phyloP scores from a whole-genome alignment of 768 basidiomycete species.

The Boletellus ananas region DNA sequence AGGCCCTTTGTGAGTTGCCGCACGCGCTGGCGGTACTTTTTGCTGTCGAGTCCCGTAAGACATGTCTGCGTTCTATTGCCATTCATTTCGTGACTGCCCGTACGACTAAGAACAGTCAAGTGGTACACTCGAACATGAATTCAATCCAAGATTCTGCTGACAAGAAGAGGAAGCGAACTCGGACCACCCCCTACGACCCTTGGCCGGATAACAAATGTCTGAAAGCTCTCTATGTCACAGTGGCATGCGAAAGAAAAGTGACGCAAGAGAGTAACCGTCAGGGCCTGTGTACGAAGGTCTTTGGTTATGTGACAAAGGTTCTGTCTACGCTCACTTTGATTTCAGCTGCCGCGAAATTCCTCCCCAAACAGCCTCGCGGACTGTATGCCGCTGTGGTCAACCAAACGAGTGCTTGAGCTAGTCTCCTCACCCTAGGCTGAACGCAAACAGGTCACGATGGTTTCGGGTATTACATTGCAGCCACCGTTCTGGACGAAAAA shows the following conservation, averaged over 20 bases:
- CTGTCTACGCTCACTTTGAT: slow-evolving; percentile 44
- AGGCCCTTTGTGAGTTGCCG: too few species aligned
- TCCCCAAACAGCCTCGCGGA: slow-evolving; percentile 59
- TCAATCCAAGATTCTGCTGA: slow-evolving; percentile 32
- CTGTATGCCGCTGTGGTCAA: slow-evolving; percentile 29
- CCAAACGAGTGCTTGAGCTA: not conserved
- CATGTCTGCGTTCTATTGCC: too few species aligned
- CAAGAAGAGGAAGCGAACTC: slow-evolving; percentile 55
- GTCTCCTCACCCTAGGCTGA: slow-evolving; percentile 51
- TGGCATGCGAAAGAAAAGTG: slow-evolving; percentile 53
- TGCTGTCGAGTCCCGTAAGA: too few species aligned
- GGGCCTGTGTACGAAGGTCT: slow-evolving; percentile 23
- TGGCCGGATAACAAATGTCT: slow-evolving; percentile 63
- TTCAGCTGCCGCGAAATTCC: slow-evolving; percentile 54
- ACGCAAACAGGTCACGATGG: slow-evolving; percentile 49
- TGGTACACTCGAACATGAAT: not conserved
- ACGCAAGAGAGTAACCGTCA: slow-evolving; percentile 48
- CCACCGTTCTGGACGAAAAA: slow-evolving; percentile 65
- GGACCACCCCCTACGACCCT: slow-evolving; percentile 48
- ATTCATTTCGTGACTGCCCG: too few species aligned
- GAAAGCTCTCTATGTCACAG: slow-evolving; percentile 56
- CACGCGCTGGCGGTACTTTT: too few species aligned
- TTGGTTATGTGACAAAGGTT: slow-evolving; percentile 19
- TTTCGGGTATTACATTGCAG: slow-evolving; percentile 38
- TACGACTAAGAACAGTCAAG: not conserved